Evolutionary conservation across 2,329 filamentous ascomycete genomes (phyloP).

Genomic region (Monosporascus sp.): DNA sequence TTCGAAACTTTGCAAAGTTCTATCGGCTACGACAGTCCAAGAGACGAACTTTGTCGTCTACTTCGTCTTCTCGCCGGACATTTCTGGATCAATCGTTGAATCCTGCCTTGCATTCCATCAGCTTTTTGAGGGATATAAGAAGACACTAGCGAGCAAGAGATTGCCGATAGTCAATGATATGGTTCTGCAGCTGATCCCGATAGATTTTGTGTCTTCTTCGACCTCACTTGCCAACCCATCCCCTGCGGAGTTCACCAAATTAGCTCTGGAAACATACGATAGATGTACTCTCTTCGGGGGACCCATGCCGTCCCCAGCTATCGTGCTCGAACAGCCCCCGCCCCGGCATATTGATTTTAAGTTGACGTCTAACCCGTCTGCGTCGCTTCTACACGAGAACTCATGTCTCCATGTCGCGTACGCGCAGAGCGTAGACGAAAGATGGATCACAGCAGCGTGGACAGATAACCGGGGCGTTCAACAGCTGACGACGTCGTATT

Average conservation of each 20-base stretch:
- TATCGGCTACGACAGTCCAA: conserved; percentile 36
- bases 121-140: conserved; percentile 61
- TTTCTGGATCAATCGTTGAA: conserved; percentile 57
- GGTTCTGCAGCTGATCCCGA: conserved; percentile 71
- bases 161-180: conserved; percentile 53
- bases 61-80: conserved; percentile 64
- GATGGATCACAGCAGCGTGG: conserved; percentile 78
- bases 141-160: conserved; percentile 42
- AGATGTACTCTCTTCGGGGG: conserved; percentile 58
- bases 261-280: conserved; percentile 74
- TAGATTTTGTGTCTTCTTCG: conserved; percentile 60
- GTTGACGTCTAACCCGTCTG: conserved; percentile 59
- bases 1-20: conserved; percentile 40
- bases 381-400: conserved; percentile 71
- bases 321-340: conserved; percentile 64
- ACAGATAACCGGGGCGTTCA: conserved; percentile 70
- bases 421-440: conserved; percentile 65
- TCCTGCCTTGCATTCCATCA: conserved; percentile 69
- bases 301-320: conserved; percentile 59
- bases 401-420: conserved; percentile 78
- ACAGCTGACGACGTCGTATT: conserved; percentile 69
- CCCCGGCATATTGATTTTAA: conserved; percentile 74
- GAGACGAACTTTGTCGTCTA: conserved; percentile 68
- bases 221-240: conserved; percentile 58
- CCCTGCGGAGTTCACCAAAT: conserved; percentile 50